Evolutionary conservation across 1,284 basidiomycete genomes (phyloP), one percentile per base, ranked within the genome.

Genomic region (Hortiboletus rubellus): DNA sequence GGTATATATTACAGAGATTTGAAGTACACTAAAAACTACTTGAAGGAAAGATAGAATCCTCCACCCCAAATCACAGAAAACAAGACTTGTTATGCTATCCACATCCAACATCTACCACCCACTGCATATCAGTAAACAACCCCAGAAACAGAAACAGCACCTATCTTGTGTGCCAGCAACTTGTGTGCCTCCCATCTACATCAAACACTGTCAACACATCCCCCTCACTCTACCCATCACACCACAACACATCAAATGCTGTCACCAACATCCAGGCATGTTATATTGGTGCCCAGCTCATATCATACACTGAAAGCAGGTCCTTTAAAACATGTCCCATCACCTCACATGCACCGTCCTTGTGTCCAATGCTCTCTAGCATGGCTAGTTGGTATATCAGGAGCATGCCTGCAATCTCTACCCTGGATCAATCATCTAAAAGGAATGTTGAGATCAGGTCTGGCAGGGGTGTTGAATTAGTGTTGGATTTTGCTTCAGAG

Each of bases 371-470:
- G 5, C 72, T 70, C 50, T 83, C 81, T 17, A 92, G 74, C 41
- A 77, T 72, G 8, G 76, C 72, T 1, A 86, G 66, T 64, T 91
- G 89, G 46, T 80, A 76, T 63, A 86, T 85, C 42, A 91, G 68
- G 24, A 91, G 66, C 1, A 77, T 77, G 1, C 86, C 87, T 8
- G 75, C 55, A 37, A 86, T 66, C 31, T 62, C 61, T 46, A 71
- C 55, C 46, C 69, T 36, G 14, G 43, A 52, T 34, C 46, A 59
- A 36, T 37, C 33, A 8, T 67, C 54, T 3, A 18, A 18, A 18
- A 68, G 66, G 11, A 65, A 52, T 8, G 55, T 70, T n/a, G 66
- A 58, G 11, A 60, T 50, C 5, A 17, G 37, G 18, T 46, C 15
- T 3, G 9, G 5, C 4, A 12, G 6, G 43, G 53, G 41, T 14